A percentile compares a stretch with the other conserved stretches of the same genome.
Evolutionary conservation across 2,329 filamentous ascomycete species (phyloP).

Genomic region (Teratosphaeria destructans): DNA sequence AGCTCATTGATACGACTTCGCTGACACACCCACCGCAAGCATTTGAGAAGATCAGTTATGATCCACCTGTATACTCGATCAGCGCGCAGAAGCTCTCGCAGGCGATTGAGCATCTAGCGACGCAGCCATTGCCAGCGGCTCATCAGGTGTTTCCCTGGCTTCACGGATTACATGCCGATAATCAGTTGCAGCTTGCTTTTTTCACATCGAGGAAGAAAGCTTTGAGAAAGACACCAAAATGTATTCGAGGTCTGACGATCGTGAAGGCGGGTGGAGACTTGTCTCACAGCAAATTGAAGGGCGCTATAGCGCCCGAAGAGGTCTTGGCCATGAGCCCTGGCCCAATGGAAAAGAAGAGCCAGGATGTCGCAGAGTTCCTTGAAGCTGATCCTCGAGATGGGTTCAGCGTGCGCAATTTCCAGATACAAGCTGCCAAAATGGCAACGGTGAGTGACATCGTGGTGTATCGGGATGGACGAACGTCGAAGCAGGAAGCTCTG

Average conservation of each 20-base stretch:
- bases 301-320: slow-evolving; percentile 73
- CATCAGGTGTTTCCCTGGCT: slow-evolving; percentile 92
- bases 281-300: slow-evolving; percentile 64
- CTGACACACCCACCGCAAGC: slow-evolving; percentile 63
- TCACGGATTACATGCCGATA: slow-evolving; percentile 81
- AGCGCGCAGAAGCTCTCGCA: slow-evolving; percentile 56
- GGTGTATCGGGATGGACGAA: slow-evolving; percentile 69
- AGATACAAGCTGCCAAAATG: slow-evolving; percentile 84
- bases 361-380: slow-evolving; percentile 54
- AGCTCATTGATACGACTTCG: slow-evolving; percentile 51
- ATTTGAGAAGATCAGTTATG: slow-evolving; percentile 47
- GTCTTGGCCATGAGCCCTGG: slow-evolving; percentile 46
- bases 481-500: slow-evolving; percentile 52
- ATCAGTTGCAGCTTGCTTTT: slow-evolving; percentile 80
- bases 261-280: slow-evolving; percentile 85
- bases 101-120: slow-evolving; percentile 65
- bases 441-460: slow-evolving; percentile 85
- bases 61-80: slow-evolving; percentile 60
- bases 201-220: slow-evolving; percentile 68
- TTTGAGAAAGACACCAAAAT: slow-evolving; percentile 61
- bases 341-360: slow-evolving; percentile 18
- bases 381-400: slow-evolving; percentile 80
- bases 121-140: slow-evolving; percentile 73
- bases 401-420: slow-evolving; percentile 93
- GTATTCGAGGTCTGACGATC: slow-evolving; percentile 69